Evolutionary conservation across 2,329 filamentous ascomycete species (phyloP).

Genomic region (Periglandula ipomoeae): DNA sequence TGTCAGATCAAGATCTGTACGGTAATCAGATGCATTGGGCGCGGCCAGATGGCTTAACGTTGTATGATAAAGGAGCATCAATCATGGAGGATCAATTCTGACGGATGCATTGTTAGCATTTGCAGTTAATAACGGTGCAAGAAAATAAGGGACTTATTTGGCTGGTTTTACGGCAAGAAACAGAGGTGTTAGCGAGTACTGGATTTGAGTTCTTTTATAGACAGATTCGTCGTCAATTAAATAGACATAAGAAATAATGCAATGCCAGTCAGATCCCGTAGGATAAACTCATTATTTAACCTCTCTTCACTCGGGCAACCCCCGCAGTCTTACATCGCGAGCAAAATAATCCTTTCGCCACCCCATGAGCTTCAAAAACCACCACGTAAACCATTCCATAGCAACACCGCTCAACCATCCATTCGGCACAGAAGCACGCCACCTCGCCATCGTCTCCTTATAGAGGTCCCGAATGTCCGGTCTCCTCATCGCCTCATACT

Average conservation of each 20-base stretch:
- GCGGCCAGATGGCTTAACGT: neutral
- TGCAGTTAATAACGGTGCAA: no score
- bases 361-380: constrained; percentile 12
- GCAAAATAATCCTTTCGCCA: constrained; percentile 13
- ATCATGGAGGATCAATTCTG: no score
- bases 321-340: constrained; percentile 13
- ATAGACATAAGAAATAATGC: no score
- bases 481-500: constrained; percentile 35
- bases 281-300: neutral
- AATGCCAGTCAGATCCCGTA: no score
- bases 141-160: no score
- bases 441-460: constrained; percentile 26
- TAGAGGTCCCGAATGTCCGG: constrained; percentile 34
- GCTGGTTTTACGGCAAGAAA: no score
- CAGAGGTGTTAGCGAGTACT: no score
- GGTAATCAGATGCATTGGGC: constrained; percentile 7
- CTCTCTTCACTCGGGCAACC: constrained; percentile 8
- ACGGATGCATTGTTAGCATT: no score
- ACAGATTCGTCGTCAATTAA: no score
- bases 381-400: constrained; percentile 18
- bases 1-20: constrained; percentile 23
- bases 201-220: no score
- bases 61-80: neutral
- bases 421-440: constrained; percentile 10
- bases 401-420: constrained; percentile 13